Evolutionary conservation across 108 stramenopile species (phyloP), one percentile per base, ranked within the genome.

Genomic region (Schizochytrium sp.): DNA sequence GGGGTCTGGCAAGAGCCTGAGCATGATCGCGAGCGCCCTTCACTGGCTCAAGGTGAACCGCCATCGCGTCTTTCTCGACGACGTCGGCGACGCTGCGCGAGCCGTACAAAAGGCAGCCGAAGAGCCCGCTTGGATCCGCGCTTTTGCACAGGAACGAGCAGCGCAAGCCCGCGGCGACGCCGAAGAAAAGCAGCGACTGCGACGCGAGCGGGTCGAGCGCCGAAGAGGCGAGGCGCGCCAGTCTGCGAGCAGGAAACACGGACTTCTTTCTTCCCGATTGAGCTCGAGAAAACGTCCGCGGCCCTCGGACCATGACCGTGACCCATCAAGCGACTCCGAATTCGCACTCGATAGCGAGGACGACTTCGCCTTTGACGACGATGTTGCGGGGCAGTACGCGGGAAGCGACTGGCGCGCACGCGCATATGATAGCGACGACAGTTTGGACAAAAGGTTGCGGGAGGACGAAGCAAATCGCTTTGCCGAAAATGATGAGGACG

Each of bases 1-100:
- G 3, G 92, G 92, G 41, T 92, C 92, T 16, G 92, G 92, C 41
- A 93, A 93, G 29, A 92, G 91, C 18, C 91, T 93, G 48, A 92
- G 92, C 63, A 91, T 93, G 3, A 93, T 93, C 57, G 92, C 92
- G 89, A 89, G 88, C 72, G 91, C 90, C 29, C 88, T 93, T 25
- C 92, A 93, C 76, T 93, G 93, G 93, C 92, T 92, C 43, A 89
- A 76, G 89, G 88, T 18, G 5, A 29, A 88, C 87, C 58, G 58
- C 41, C 21, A 41, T 1, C 25, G 41, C 25, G 76, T 53, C 18
- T 34, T 53, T 43, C 43, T 91, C 57, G 60, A 72, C 43, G 91
- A 93, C 25, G 25, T 1, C 48, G 90, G 51, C 87, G 16, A 90
- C 34, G 90, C 60, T 89, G 83, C 57, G 43, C 28, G 3, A 72